Base-by-base conservation (phyloP, 164 flowering plant species). In the Nelumbo lutea region DNA sequence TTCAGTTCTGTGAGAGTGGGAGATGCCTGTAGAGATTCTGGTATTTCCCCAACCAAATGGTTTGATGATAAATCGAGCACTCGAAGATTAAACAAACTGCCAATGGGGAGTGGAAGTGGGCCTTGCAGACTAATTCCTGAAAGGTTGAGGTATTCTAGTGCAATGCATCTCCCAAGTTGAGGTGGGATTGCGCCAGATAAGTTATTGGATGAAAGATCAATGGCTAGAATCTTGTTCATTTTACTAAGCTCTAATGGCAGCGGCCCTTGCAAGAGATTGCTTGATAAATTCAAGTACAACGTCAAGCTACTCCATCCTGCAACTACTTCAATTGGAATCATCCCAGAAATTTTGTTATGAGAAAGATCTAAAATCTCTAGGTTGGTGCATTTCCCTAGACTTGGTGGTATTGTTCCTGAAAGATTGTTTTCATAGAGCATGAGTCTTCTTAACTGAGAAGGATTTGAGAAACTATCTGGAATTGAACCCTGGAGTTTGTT, bases 251-350 rank as follows among this genome's bases (percentile, higher is more conserved):
- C 88, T 39, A 78, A 42, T 13, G 90, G 92, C 42, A 86, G 57
- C 6, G 77, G 70, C 47, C 90, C 92, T 42, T 81, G 70, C 42
- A 83, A 77, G 44, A 38, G 62, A 65, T 83, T 83, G 46, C 78
- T 76, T 2, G 87, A 84, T n/a, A 84, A 69, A 63, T 82, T 82
- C 79, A 93, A 76, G 78, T 87, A 90, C 70, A 94, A 42, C 66
- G 84, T 90, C 84, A 91, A 74, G 81, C 88, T 94, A 38, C 83
- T 78, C 77, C 91, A 64, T 14, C 85, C 89, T 38, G 93, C 96
- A 76, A 93, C 86, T 75, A 87, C 86, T 57, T 52, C 80, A 60
- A 85, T 87, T 0, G 98, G 98, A 42, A 93, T 91, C 2, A 89
- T 72, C 55, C 97, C 96, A 0, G 90, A 79, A 14, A 93, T 85